Percentiles rank a stretch among this genome's conserved stretches.
phyloP scores from a whole-genome alignment of 2,329 filamentous ascomycete genomes.

The Neurospora sp. region DNA sequence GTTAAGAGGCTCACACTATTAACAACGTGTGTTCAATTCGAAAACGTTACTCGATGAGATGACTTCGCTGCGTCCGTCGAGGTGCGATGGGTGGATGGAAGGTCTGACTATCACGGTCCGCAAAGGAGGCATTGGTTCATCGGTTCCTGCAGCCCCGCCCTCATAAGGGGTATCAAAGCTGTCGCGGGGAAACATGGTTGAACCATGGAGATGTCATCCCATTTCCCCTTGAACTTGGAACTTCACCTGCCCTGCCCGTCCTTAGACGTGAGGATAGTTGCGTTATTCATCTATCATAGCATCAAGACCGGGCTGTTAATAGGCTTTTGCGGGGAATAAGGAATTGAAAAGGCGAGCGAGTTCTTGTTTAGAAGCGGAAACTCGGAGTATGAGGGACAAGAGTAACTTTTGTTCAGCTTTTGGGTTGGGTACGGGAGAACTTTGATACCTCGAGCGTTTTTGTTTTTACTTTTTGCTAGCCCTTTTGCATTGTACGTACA shows the following conservation, averaged over 20 bases:
- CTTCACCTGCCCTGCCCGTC: neutral
- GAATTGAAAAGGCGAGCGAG: neutral
- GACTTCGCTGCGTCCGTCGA: neutral
- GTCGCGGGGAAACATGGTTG: neutral
- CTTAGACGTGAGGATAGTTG: neutral
- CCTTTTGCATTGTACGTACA: neutral
- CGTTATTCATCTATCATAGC: neutral
- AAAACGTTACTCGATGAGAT: neutral
- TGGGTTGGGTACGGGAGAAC: neutral
- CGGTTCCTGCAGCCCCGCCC: neutral
- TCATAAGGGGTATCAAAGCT: neutral
- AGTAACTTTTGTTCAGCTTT: neutral
- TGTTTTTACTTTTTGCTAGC: neutral
- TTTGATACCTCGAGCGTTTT: neutral
- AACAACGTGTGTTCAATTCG: neutral
- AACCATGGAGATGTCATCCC: neutral
- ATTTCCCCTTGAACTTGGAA: neutral
- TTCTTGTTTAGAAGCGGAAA: neutral
- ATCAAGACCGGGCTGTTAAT: neutral
- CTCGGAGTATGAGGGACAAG: neutral
- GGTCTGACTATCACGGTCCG: neutral
- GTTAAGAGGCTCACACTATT: slow-evolving; percentile 20
- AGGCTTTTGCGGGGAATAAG: neutral
- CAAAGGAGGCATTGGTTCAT: neutral
- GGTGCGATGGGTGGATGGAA: neutral